Evolutionary conservation across 2,329 filamentous ascomycete species (phyloP).

Genomic region (Colletotrichum sp.): DNA sequence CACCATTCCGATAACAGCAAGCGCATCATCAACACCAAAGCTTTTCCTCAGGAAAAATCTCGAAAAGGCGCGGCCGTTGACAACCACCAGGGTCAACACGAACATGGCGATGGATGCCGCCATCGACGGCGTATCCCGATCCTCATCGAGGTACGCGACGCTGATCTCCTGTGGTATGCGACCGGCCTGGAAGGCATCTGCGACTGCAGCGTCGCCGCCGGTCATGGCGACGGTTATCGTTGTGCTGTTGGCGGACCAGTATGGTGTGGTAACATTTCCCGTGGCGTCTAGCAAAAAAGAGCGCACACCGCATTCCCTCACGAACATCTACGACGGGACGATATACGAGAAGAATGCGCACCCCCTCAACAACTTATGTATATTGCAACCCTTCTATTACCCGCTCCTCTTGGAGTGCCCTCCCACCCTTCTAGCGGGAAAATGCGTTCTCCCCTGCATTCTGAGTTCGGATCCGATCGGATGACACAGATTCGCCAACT

Average conservation of each 20-base stretch:
- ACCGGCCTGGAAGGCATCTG: slow-evolving; percentile 38
- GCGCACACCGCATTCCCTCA: not conserved
- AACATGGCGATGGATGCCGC: slow-evolving; percentile 43
- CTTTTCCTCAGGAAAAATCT: slow-evolving; percentile 39
- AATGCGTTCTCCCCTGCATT: not conserved
- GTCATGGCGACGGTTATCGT: not conserved
- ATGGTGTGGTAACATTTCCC: not conserved
- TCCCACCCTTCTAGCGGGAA: not conserved
- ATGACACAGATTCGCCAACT: slow-evolving; percentile 21
- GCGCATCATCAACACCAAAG: slow-evolving; percentile 42
- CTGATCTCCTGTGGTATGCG: slow-evolving; percentile 38
- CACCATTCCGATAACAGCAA: slow-evolving; percentile 41
- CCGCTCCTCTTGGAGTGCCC: not conserved
- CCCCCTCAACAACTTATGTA: not conserved
- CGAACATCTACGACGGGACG: not conserved
- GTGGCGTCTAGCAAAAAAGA: not conserved
- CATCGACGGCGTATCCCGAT: slow-evolving; percentile 40
- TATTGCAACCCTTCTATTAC: not conserved
- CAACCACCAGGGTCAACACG: slow-evolving; percentile 36
- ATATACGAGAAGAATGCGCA: not conserved
- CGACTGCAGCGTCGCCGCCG: slow-evolving; percentile 21
- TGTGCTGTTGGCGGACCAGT: not conserved
- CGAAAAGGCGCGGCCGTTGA: slow-evolving; percentile 37
- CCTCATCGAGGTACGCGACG: slow-evolving; percentile 38
- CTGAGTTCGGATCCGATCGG: slow-evolving; percentile 8